Evolutionary conservation across 176 grass and related monocot species (phyloP).

Genomic region (Ensete glaucum): DNA sequence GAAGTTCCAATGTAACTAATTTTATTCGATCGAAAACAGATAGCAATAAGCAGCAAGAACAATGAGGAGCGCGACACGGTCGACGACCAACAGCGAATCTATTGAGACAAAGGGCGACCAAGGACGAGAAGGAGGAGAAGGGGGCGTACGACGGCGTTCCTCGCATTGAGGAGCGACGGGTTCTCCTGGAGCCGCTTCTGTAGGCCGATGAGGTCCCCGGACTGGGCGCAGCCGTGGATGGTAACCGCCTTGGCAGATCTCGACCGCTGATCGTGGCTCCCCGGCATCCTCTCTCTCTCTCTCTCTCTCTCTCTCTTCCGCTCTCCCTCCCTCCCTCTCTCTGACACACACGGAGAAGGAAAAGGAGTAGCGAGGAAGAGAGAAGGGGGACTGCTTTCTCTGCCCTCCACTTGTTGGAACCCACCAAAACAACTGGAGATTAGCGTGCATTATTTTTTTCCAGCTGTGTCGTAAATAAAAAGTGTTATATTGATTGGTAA

Average conservation of each 20-base stretch:
- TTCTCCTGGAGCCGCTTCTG: slow-evolving; percentile 65
- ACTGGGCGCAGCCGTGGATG: slow-evolving; percentile 57
- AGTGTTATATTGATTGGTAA: too few relatives aligned
- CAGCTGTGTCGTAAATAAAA: too few relatives aligned
- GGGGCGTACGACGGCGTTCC: slow-evolving; percentile 53
- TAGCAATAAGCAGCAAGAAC: too few relatives aligned
- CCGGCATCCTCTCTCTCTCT: slow-evolving; percentile 38
- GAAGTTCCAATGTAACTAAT: too few relatives aligned
- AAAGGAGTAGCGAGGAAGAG: too few relatives aligned
- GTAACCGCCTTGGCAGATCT: slow-evolving; percentile 42
- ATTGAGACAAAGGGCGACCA: too few relatives aligned
- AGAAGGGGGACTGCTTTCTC: neutral
- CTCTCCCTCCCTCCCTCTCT: neutral
- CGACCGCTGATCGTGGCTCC: slow-evolving; percentile 51
- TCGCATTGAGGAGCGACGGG: slow-evolving; percentile 64
- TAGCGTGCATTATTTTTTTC: neutral
- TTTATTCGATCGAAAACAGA: too few relatives aligned
- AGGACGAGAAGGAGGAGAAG: neutral
- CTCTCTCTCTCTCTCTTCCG: neutral
- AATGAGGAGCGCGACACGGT: too few relatives aligned
- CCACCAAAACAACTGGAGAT: neutral
- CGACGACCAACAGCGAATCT: too few relatives aligned
- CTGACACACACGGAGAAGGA: neutral
- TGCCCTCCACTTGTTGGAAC: neutral
- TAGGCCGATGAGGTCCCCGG: slow-evolving; percentile 64